Percentiles rank a stretch among this genome's conserved stretches.
Conservation (phyloP, 805 yeast genomes). For the Nakazawaea anatomiae region DNA sequence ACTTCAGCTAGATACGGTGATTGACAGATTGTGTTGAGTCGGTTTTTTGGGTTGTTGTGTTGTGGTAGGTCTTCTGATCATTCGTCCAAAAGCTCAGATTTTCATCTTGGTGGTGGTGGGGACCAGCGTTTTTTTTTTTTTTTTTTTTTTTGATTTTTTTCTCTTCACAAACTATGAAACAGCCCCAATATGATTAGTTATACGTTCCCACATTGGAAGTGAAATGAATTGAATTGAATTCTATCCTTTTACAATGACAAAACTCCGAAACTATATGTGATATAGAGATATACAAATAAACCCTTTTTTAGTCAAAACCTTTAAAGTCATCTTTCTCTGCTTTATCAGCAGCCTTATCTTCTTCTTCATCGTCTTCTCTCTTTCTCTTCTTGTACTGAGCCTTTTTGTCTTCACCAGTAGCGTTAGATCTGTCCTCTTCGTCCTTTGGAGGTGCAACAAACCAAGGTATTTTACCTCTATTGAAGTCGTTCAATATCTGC, state of each 20-base stretch:
- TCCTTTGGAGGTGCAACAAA: conserved; percentile 89
- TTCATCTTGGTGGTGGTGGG: no score
- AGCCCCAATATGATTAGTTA: background rate
- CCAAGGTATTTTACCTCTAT: conserved; percentile 98
- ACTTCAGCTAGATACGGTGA: no score
- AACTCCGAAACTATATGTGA: background rate
- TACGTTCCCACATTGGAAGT: background rate
- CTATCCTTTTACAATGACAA: no score
- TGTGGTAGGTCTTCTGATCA: no score
- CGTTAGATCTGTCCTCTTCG: conserved; percentile 35
- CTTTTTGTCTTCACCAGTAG: conserved; percentile 50
- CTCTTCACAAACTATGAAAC: background rate
- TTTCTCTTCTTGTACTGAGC: conserved; percentile 43
- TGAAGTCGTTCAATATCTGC: conserved; percentile 86
- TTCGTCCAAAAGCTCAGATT: no score
- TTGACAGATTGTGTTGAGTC: no score
- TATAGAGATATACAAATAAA: background rate
- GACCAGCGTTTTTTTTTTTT: no score
- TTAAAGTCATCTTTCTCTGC: conserved; percentile 18
- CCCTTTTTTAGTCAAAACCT: conserved; percentile 11
- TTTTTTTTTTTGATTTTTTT: no score
- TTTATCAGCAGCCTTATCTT: conserved; percentile 13
- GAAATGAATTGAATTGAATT: background rate
- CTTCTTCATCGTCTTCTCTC: conserved; percentile 35
- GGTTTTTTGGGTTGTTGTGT: no score